Base-by-base conservation (phyloP, 2,329 filamentous ascomycete species). In the Penicillium janthinellum region DNA sequence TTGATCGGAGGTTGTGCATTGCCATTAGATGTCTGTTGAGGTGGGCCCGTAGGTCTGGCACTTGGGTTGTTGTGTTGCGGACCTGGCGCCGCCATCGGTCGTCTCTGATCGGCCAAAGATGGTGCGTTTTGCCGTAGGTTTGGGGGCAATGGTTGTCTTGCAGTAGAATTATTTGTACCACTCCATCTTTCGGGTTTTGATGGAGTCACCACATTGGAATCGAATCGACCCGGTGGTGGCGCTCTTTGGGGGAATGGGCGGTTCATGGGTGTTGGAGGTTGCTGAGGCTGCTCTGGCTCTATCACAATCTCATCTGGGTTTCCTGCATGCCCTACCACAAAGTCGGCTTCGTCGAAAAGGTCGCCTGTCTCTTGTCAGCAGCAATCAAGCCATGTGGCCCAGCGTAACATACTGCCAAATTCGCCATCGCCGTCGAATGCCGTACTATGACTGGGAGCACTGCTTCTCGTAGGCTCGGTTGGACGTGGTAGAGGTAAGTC, bases 271-370 rank as follows among this genome's bases (percentile, higher is more conserved):
- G 65, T 67, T 15, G 67, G 70, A 39, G 69, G 72, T 54, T 71
- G 73, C 17, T 58, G 63, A 60, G 50, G 59, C 1, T 60, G 58
- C 31, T 77, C 76, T 38, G 72, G 65, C 11, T 78, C 81, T 50
- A 93, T 75, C 34, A 84, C 77, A n/a, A 94, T 82, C 71, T 94
- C 91, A 72, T 95, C 90, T 4, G 90, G 90, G 69, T 92, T 88
- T 20, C 84, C 88, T 31, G 89, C 85, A 63, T 90, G 83, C 10
- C 83, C 78, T 7, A 90, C 88, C 51, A 84, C 87, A 70, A 93
- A 92, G 73, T 92, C 90, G 54, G 85, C 88, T 75, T 91, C 89
- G 68, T 92, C 90, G 71, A 92, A 89, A 60, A 91, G 86, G 82
- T 83, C 77, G 73, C 79, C 79, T 77, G 47, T 34, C 22, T 14